Percentiles rank a stretch among this genome's conserved stretches.
phyloP scores from a whole-genome alignment of 148 eudicot genomes.

The Tetragonia tetragonoides region DNA sequence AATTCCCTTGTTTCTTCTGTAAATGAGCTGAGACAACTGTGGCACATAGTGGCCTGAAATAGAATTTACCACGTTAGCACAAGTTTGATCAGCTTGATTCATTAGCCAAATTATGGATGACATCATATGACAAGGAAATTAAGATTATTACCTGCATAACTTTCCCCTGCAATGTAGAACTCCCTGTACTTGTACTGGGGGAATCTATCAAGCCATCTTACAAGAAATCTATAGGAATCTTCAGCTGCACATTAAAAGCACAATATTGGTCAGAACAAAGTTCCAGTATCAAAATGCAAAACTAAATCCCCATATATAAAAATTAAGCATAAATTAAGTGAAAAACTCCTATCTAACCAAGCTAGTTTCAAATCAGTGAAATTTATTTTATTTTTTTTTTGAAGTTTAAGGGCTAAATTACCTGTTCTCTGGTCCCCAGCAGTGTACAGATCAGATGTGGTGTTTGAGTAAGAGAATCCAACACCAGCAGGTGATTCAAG shows the following conservation, averaged over 20 bases:
- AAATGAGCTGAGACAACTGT: slow-evolving; percentile 72
- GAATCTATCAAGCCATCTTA: slow-evolving; percentile 80
- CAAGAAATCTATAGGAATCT: slow-evolving; percentile 73
- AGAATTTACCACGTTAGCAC: background rate
- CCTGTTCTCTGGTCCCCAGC: slow-evolving; percentile 78
- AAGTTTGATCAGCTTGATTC: slow-evolving; percentile 2
- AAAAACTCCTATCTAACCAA: too few relatives aligned
- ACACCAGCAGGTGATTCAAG: slow-evolving; percentile 96
- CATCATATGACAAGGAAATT: background rate
- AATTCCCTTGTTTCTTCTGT: slow-evolving; percentile 66
- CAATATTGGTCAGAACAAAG: background rate
- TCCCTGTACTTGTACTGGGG: slow-evolving; percentile 91
- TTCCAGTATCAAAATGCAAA: background rate
- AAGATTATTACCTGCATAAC: slow-evolving; percentile 66
- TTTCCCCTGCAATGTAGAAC: slow-evolving; percentile 92
- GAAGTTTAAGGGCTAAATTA: slow-evolving; percentile 15
- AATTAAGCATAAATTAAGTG: too few relatives aligned
- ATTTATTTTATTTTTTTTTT: too few relatives aligned
- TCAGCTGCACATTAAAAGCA: slow-evolving; percentile 53
- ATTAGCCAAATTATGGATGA: background rate
- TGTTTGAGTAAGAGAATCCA: slow-evolving; percentile 85
- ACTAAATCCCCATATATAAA: background rate
- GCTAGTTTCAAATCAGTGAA: too few relatives aligned
- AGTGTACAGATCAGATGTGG: slow-evolving; percentile 66
- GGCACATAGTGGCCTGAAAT: slow-evolving; percentile 89